These are phyloP conservation scores for Nothophytophthora sp. DNA, from an alignment of 352 stramenopile species.

Conservation along the genomic window DNA sequence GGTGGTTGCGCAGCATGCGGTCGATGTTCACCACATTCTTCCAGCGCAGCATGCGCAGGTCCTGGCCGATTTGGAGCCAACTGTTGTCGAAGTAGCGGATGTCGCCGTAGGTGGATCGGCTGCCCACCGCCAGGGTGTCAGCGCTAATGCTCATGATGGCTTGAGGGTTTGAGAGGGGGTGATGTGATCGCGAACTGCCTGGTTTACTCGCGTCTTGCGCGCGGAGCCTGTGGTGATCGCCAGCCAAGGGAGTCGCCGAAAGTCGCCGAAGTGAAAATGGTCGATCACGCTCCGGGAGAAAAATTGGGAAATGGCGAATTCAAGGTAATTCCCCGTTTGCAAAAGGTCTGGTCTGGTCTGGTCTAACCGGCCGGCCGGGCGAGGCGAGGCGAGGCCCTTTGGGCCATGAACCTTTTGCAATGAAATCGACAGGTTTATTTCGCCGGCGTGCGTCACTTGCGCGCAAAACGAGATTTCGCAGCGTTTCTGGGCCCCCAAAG, in stretches of 20 bases:
- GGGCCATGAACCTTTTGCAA: not conserved
- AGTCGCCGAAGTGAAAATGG: too few relatives aligned
- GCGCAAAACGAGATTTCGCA: constrained; percentile 1
- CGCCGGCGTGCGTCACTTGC: constrained; percentile 4
- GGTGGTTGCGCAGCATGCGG: constrained; percentile 62
- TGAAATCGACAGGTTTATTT: too few relatives aligned
- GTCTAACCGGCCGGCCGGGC: not conserved
- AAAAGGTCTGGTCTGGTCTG: constrained; percentile 1
- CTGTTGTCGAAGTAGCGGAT: constrained; percentile 20
- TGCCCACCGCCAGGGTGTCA: not conserved
- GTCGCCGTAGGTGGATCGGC: too few relatives aligned
- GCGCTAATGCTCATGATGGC: constrained; percentile 10
- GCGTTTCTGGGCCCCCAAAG: constrained; percentile 12
- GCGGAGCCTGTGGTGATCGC: too few relatives aligned
- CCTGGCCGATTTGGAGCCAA: constrained; percentile 25
- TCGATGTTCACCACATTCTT: constrained; percentile 58
- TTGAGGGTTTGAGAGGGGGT: not conserved
- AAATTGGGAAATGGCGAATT: constrained; percentile 11
- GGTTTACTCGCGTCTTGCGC: too few relatives aligned
- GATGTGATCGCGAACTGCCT: too few relatives aligned
- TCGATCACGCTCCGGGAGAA: not conserved
- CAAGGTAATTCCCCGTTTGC: not conserved
- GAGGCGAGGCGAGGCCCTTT: not conserved
- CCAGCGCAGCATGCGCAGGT: constrained; percentile 42
- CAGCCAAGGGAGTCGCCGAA: too few relatives aligned